These are phyloP conservation scores for Pseudogymnoascus sp. DNA, from an alignment of 2,329 filamentous ascomycete genomes.

Conservation along the genomic window DNA sequence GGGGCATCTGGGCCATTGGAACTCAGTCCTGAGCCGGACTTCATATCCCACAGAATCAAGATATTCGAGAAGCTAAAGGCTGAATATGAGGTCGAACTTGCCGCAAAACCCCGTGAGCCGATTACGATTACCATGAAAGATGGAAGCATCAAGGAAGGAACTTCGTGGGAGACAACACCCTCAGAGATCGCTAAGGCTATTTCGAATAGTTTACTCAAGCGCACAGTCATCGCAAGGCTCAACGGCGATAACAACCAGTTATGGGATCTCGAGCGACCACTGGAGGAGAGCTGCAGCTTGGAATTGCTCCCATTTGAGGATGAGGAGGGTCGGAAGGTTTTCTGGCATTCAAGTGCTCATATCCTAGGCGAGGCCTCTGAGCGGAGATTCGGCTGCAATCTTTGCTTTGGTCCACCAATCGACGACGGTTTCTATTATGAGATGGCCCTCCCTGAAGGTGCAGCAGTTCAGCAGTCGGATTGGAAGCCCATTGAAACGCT, in stretches of 20 bases:
- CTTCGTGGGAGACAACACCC: slow-evolving; percentile 87
- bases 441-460: slow-evolving; percentile 72
- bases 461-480: slow-evolving; percentile 64
- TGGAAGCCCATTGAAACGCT: slow-evolving; percentile 79
- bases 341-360: slow-evolving; percentile 96
- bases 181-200: slow-evolving; percentile 69
- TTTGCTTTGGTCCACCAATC: slow-evolving; percentile 90
- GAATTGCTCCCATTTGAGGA: slow-evolving; percentile 76
- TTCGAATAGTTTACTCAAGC: slow-evolving; percentile 77
- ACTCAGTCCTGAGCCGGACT: slow-evolving; percentile 56
- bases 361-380: slow-evolving; percentile 93
- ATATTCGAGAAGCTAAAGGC: slow-evolving; percentile 87
- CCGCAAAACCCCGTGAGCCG: slow-evolving; percentile 60
- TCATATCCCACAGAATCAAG: slow-evolving; percentile 73
- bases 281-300: slow-evolving; percentile 81
- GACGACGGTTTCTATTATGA: slow-evolving; percentile 96
- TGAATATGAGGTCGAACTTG: slow-evolving; percentile 68
- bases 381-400: slow-evolving; percentile 78
- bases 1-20: slow-evolving; percentile 36
- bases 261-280: slow-evolving; percentile 86
- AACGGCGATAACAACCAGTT: slow-evolving; percentile 63
- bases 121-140: slow-evolving; percentile 69
- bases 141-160: slow-evolving; percentile 63
- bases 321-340: slow-evolving; percentile 74
- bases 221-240: slow-evolving; percentile 77